These are phyloP conservation scores for Uronychia binucleata DNA, from an alignment of 73 alveolate genomes.

Conservation along the genomic window DNA sequence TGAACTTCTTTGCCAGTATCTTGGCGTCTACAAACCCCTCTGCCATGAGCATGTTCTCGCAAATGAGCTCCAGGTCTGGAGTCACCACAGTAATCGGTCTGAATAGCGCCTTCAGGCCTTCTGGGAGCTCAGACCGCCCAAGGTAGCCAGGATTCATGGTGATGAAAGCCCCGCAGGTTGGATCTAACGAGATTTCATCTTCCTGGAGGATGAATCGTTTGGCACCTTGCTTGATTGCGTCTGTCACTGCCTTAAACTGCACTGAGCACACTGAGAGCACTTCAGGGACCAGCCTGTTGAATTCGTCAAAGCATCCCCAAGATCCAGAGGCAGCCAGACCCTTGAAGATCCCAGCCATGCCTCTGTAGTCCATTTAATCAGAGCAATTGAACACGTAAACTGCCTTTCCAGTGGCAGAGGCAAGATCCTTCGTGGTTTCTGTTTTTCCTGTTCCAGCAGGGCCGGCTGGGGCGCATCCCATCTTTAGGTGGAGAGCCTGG, in stretches of 20 bases:
- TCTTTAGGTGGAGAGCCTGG: conserved; percentile 99
- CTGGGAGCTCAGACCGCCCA: conserved; percentile 96
- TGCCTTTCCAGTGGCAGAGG: conserved; percentile 99
- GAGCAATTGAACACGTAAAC: conserved; percentile 99
- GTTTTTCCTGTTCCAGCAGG: conserved; percentile 99
- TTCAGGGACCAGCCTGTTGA: conserved; percentile 99
- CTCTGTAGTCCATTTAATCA: conserved; percentile 99
- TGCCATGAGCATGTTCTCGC: conserved; percentile 65
- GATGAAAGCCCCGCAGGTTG: conserved; percentile 99
- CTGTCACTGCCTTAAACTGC: conserved; percentile 99
- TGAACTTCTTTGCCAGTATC: conserved; percentile 54
- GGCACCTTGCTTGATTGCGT: conserved; percentile 94
- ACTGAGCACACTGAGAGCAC: conserved; percentile 99
- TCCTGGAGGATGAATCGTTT: conserved; percentile 97
- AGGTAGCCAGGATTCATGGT: conserved; percentile 99
- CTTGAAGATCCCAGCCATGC: conserved; percentile 99
- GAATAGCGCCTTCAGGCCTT: conserved; percentile 73
- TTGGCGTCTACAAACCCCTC: conserved; percentile 66
- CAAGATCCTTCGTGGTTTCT: conserved; percentile 99
- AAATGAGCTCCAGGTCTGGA: conserved; percentile 74
- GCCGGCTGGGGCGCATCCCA: conserved; percentile 99
- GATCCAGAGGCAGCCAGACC: conserved; percentile 99
- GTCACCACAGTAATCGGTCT: conserved; percentile 78
- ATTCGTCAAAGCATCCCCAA: conserved; percentile 99
- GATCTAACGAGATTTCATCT: conserved; percentile 98